Evolutionary conservation across 2,329 filamentous ascomycete genomes (phyloP).

Genomic region (Trichoderma cornu-damae): DNA sequence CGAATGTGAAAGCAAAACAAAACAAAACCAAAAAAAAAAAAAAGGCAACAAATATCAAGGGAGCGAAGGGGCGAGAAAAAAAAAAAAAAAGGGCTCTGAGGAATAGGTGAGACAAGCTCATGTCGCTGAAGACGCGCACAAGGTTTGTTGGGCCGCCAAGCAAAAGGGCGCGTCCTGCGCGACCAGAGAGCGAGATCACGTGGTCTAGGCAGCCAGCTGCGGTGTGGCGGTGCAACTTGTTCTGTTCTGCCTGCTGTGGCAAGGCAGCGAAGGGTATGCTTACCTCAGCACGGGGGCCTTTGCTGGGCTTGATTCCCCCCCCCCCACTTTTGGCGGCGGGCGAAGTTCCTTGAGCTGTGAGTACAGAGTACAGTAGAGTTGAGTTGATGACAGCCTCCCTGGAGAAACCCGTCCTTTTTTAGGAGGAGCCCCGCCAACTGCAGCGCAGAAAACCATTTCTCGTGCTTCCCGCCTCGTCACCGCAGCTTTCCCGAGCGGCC

Average conservation of each 20-base stretch:
- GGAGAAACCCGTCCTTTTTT: slow-evolving; percentile 1
- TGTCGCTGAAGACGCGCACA: neutral
- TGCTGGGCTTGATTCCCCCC: neutral
- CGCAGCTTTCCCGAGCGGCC: slow-evolving; percentile 24
- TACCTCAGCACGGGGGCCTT: neutral
- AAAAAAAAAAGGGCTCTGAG: neutral
- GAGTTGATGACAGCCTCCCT: slow-evolving; percentile 22
- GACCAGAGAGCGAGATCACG: slow-evolving; percentile 35
- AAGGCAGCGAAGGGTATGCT: slow-evolving; percentile 10
- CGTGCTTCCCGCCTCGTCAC: slow-evolving; percentile 14
- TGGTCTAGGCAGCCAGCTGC: slow-evolving; percentile 35
- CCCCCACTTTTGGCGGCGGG: slow-evolving; percentile 14
- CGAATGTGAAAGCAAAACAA: no score
- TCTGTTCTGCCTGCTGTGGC: slow-evolving; percentile 5
- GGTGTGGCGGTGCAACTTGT: slow-evolving; percentile 2
- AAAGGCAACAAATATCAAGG: no score
- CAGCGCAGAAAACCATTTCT: slow-evolving; percentile 17
- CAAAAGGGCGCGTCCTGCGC: slow-evolving; percentile 26
- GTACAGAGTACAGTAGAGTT: no score
- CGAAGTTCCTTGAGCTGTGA: no score
- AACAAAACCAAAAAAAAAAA: no score
- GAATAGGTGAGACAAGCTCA: slow-evolving; percentile 4
- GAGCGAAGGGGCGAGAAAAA: no score
- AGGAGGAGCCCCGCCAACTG: slow-evolving; percentile 20
- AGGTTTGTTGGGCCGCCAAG: slow-evolving; percentile 10